phyloP scores from a whole-genome alignment of 768 basidiomycete genomes.

The Zangia roseola region DNA sequence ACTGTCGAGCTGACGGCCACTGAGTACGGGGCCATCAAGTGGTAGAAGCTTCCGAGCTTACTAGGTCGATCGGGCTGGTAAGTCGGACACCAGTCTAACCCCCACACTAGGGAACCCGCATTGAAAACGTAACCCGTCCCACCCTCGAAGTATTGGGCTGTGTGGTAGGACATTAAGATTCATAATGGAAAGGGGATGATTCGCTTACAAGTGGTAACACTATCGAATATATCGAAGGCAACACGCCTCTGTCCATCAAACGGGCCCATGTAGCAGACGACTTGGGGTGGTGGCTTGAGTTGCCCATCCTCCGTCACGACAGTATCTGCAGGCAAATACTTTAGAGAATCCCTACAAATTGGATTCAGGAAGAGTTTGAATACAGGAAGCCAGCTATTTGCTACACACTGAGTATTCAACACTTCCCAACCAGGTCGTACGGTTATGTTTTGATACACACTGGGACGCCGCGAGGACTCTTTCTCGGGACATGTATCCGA shows the following conservation, averaged over 20 bases:
- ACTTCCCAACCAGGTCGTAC: constrained; percentile 47
- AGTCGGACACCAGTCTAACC: constrained; percentile 91
- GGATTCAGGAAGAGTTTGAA: constrained; percentile 4
- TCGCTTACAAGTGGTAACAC: constrained; percentile 61
- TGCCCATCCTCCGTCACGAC: constrained; percentile 50
- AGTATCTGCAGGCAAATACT: constrained; percentile 59
- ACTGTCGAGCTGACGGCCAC: constrained; percentile 42
- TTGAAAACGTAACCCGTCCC: constrained; percentile 73
- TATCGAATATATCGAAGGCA: constrained; percentile 54
- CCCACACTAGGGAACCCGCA: constrained; percentile 89
- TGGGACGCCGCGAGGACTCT: constrained; percentile 57
- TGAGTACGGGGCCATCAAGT: not conserved
- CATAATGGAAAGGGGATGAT: not conserved
- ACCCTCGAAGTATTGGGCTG: constrained; percentile 60
- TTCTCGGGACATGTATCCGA: constrained; percentile 30
- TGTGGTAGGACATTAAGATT: constrained; percentile 2
- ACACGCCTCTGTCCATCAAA: constrained; percentile 49
- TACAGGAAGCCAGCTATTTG: constrained; percentile 5
- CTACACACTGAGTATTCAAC: constrained; percentile 48
- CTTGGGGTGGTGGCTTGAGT: constrained; percentile 49
- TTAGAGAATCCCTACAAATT: constrained; percentile 48
- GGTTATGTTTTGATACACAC: constrained; percentile 48
- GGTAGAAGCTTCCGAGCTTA: constrained; percentile 26
- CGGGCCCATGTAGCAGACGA: constrained; percentile 69
- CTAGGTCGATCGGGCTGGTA: constrained; percentile 54